phyloP scores from a whole-genome alignment of 2,329 filamentous ascomycete genomes.

The Mycosphaerelloides madeirae region DNA sequence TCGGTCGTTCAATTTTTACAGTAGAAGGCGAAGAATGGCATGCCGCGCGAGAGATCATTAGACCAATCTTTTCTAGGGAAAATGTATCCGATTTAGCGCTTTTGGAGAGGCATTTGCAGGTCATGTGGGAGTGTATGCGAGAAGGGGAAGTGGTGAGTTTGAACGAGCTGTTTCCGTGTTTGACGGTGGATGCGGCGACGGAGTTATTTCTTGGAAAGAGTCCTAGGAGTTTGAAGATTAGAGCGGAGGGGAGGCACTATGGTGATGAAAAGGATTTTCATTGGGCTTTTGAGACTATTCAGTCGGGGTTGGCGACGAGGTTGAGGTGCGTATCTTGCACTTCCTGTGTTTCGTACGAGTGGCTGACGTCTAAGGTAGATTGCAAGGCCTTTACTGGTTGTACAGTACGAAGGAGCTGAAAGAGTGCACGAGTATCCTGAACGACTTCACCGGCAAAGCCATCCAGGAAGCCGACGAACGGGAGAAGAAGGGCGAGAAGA shows the following conservation, averaged over 20 bases:
- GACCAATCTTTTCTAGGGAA: conserved; percentile 34
- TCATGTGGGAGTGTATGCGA: conserved; percentile 28
- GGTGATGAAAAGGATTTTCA: conserved; percentile 9
- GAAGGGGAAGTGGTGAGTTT: conserved; percentile 18
- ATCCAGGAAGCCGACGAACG: conserved; percentile 5
- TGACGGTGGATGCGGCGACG: conserved; percentile 63
- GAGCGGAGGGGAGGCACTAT: too few relatives aligned
- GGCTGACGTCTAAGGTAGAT: conserved; percentile 1
- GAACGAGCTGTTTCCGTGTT: conserved; percentile 53
- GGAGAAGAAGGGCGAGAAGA: conserved; percentile 4
- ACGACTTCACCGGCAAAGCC: conserved; percentile 10
- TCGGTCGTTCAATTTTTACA: conserved; percentile 18
- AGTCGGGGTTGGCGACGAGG: background rate
- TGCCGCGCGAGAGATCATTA: conserved; percentile 30
- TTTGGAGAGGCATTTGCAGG: conserved; percentile 30
- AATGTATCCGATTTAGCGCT: conserved; percentile 32
- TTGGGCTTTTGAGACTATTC: conserved; percentile 14
- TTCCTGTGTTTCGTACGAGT: background rate
- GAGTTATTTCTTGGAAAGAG: conserved; percentile 49
- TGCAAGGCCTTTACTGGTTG: conserved; percentile 36
- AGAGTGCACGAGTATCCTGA: conserved; percentile 5
- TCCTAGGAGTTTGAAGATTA: too few relatives aligned
- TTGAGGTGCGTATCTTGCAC: background rate
- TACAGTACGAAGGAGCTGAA: conserved; percentile 8
- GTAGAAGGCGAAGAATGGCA: conserved; percentile 32